A percentile compares a stretch with the other conserved stretches of the same genome.
Evolutionary conservation across 2,329 filamentous ascomycete species (phyloP).

Genomic region (Talaromyces funiculosus): DNA sequence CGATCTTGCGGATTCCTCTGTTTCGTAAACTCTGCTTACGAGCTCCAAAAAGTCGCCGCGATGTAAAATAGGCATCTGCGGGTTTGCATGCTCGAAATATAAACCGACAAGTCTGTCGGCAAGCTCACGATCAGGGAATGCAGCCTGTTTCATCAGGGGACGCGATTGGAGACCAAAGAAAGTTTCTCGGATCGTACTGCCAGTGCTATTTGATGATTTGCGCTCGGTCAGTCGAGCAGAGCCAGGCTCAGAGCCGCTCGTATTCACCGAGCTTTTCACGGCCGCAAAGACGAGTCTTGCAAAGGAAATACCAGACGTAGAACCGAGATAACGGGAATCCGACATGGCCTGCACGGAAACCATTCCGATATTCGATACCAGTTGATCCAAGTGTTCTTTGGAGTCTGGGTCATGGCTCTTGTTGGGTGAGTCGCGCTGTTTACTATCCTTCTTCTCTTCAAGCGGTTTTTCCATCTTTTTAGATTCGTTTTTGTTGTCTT

Average conservation of each 20-base stretch:
- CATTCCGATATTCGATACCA: constrained; percentile 67
- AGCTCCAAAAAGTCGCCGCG: constrained; percentile 83
- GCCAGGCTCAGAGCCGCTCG: constrained; percentile 57
- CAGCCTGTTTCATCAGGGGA: constrained; percentile 76
- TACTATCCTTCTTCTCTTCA: constrained; percentile 14
- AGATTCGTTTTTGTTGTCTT: constrained; percentile 21
- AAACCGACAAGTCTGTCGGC: constrained; percentile 68
- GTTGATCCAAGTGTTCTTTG: constrained; percentile 57
- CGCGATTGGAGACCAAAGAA: constrained; percentile 96
- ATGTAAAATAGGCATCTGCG: constrained; percentile 89
- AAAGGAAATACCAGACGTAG: constrained; percentile 87
- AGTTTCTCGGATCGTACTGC: constrained; percentile 84
- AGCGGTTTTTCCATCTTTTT: constrained; percentile 15
- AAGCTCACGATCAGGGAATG: constrained; percentile 73
- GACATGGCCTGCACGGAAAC: constrained; percentile 71
- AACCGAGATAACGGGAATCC: constrained; percentile 75
- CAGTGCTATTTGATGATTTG: constrained; percentile 50
- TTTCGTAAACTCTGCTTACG: constrained; percentile 74
- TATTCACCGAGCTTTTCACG: constrained; percentile 67
- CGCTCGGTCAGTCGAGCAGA: constrained; percentile 55
- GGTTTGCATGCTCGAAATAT: constrained; percentile 95
- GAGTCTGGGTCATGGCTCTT: constrained; percentile 46
- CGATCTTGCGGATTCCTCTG: constrained; percentile 60
- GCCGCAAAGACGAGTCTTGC: constrained; percentile 90
- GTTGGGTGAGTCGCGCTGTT: constrained; percentile 22